A percentile compares a stretch with the other conserved stretches of the same genome.
Conservation (phyloP, 1,284 basidiomycete genomes). For the Irpex sp. region DNA sequence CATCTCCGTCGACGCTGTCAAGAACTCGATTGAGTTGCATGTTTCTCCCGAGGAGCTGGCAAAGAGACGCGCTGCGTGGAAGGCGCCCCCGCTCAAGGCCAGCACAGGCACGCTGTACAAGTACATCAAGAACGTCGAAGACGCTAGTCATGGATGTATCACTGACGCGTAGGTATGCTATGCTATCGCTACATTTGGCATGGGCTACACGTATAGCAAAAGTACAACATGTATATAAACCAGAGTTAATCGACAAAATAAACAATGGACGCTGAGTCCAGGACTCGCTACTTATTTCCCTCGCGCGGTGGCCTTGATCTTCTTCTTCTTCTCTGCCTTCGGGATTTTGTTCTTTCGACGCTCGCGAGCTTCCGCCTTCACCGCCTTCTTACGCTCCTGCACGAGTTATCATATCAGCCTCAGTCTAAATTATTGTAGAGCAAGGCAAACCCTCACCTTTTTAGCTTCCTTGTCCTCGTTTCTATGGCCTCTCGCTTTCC, state of each 20-base stretch:
- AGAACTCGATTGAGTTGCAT: constrained; percentile 76
- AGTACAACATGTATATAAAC: constrained; percentile 10
- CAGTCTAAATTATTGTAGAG: constrained; percentile 4
- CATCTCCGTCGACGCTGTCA: constrained; percentile 82
- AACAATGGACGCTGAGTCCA: neutral
- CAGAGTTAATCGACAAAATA: neutral
- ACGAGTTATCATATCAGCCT: constrained; percentile 4
- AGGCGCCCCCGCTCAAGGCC: constrained; percentile 82
- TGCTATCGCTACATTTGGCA: neutral
- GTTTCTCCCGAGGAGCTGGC: constrained; percentile 73
- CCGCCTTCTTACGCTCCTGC: constrained; percentile 86
- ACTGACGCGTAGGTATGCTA: constrained; percentile 62
- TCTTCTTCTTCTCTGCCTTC: constrained; percentile 88
- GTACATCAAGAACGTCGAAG: constrained; percentile 81
- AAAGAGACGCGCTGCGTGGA: constrained; percentile 66
- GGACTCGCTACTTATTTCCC: constrained; percentile 12
- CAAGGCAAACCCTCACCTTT: constrained; percentile 52
- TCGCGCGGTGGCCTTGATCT: constrained; percentile 59
- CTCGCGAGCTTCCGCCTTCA: constrained; percentile 85
- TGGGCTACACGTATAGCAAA: neutral
- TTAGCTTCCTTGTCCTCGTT: constrained; percentile 92
- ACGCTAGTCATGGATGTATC: constrained; percentile 87
- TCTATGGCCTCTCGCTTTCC: constrained; percentile 76
- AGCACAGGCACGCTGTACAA: constrained; percentile 84
- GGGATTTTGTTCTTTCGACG: constrained; percentile 91